phyloP scores from a whole-genome alignment of 371 early-diverging fungal genomes.

The Mortierella sp. region DNA sequence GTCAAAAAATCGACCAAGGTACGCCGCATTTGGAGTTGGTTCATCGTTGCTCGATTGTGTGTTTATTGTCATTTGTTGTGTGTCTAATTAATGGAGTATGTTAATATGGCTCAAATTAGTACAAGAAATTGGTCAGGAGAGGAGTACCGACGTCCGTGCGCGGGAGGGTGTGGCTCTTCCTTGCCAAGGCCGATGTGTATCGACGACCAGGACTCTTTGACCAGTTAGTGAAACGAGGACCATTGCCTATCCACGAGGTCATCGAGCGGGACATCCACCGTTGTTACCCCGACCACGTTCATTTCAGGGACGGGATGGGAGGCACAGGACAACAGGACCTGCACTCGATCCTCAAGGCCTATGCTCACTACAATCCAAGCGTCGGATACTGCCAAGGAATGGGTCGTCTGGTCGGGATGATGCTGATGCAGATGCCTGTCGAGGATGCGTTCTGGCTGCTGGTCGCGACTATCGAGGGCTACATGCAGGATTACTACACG shows the following conservation, averaged over 20 bases:
- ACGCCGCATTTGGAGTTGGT: background rate
- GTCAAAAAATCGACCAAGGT: constrained; percentile 49
- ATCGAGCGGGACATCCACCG: constrained; percentile 93
- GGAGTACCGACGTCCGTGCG: constrained; percentile 85
- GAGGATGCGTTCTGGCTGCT: constrained; percentile 93
- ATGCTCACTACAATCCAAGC: constrained; percentile 89
- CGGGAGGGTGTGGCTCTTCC: constrained; percentile 79
- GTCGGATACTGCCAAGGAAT: constrained; percentile 98
- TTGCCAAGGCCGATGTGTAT: constrained; percentile 68
- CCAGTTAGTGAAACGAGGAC: constrained; percentile 47
- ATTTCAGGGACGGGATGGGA: constrained; percentile 76
- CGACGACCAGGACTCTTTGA: constrained; percentile 61
- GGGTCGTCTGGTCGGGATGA: constrained; percentile 92
- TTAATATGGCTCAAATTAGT: background rate
- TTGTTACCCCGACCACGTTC: constrained; percentile 89
- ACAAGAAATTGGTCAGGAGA: constrained; percentile 72
- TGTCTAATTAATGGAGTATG: background rate
- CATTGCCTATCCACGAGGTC: constrained; percentile 76
- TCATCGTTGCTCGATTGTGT: background rate
- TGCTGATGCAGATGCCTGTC: constrained; percentile 89
- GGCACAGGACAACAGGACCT: constrained; percentile 78
- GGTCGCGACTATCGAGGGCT: constrained; percentile 81
- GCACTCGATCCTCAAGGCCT: constrained; percentile 83
- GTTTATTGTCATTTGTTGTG: background rate
- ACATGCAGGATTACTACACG: constrained; percentile 85